Percentiles rank a stretch among this genome's conserved stretches.
Evolutionary conservation across 2,329 filamentous ascomycete genomes (phyloP).

Genomic region (Plectosphaerella sp.): DNA sequence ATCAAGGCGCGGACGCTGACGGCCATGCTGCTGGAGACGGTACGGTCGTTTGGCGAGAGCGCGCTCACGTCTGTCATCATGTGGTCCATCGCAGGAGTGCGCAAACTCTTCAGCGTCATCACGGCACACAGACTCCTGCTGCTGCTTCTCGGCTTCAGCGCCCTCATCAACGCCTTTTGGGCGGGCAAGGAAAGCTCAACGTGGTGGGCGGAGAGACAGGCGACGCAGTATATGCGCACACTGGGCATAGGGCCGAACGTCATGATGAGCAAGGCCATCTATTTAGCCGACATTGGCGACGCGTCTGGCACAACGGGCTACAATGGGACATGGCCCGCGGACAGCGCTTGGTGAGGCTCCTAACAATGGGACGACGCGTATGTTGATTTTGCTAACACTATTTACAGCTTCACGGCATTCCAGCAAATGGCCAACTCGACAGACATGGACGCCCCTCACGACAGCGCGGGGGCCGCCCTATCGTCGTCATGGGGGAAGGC

Average conservation of each 20-base stretch:
- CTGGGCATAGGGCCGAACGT: constrained; percentile 75
- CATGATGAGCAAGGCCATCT: constrained; percentile 82
- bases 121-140: constrained; percentile 74
- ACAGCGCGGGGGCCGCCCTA: constrained; percentile 45
- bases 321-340: constrained; percentile 29
- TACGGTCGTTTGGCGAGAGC: constrained; percentile 70
- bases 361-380: not conserved
- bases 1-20: constrained; percentile 60
- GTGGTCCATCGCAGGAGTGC: constrained; percentile 64
- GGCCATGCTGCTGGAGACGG: constrained; percentile 67
- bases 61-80: constrained; percentile 72
- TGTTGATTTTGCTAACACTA: not conserved
- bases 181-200: constrained; percentile 67
- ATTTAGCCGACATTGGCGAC: constrained; percentile 74
- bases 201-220: constrained; percentile 85
- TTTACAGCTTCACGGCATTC: constrained; percentile 54
- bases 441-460: constrained; percentile 53
- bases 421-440: constrained; percentile 52
- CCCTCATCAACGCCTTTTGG: constrained; percentile 69
- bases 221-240: constrained; percentile 73
- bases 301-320: constrained; percentile 37
- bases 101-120: constrained; percentile 62
- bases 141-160: constrained; percentile 61
- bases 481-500: constrained; percentile 44
- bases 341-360: constrained; percentile 44